Evolutionary conservation across 2,329 filamentous ascomycete species (phyloP), one percentile per base, ranked within the genome.

Genomic region (Cercospora canescens): DNA sequence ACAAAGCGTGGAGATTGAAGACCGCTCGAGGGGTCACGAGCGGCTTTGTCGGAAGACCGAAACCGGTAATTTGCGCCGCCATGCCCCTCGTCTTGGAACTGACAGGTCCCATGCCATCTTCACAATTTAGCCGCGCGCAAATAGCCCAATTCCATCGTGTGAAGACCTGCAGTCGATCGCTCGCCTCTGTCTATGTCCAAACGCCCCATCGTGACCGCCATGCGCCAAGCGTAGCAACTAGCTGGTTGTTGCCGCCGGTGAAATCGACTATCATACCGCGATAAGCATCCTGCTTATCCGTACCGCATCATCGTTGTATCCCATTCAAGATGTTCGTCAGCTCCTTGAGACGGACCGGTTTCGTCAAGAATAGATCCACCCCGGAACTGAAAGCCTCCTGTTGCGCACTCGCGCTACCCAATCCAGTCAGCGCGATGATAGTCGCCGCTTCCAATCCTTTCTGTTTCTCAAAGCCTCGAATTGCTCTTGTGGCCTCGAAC

Each of bases 401-500:
- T 66, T 76, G 75, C 6, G 72, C 74, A 48, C 65, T 71, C 7
- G 69, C 73, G 52, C 70, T 72, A 3, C 72, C 74, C 57, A 77
- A 58, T 0, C 75, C 76, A 2, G 75, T 78, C 5, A 78, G 52
- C 0, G 76, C 76, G 12, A 78, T 72, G 39, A 78, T 73, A 5
- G 63, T 70, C 1, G 73, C 72, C 0, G 73, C 71, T 35, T 67
- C 60, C 2, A 76, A 26, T 2, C 67, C 68, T 28, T 68, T 68
- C 16, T 71, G 65, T 24, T 70, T 67, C 50, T 79, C 77, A 41
- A 75, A 76, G 0, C 65, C 68, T 8, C 76, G 69, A 4, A 78
- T 79, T 14, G 70, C 63, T 7, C 73, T 70, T 4, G 76, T 73
- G 1, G 77, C 76, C 64, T 77, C 76, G 60, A 77, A 77, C 16